These are phyloP conservation scores for Earliella scabrosa DNA, from an alignment of 1,284 basidiomycete species.

Conservation along the genomic window DNA sequence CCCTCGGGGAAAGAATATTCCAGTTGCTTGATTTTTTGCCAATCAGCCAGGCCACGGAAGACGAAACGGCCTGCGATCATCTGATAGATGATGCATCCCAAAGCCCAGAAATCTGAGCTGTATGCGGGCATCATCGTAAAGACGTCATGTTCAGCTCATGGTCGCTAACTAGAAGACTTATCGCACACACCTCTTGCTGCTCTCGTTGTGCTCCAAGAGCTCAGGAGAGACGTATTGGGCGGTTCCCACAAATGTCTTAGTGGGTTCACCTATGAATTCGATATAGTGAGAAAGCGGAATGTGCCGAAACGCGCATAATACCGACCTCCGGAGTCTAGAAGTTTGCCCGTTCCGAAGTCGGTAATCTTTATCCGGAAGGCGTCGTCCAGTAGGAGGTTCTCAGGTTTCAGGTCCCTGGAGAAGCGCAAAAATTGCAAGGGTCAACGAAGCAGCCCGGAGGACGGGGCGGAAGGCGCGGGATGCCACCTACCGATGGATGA, in stretches of 20 bases:
- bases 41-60: conserved; percentile 86
- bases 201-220: conserved; percentile 78
- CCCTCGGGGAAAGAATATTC: conserved; percentile 77
- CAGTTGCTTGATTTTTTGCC: conserved; percentile 78
- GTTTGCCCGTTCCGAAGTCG: conserved; percentile 96
- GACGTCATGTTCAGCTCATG: conserved; percentile 21
- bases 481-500: conserved; percentile 79
- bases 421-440: conserved; percentile 5
- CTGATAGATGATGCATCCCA: conserved; percentile 96
- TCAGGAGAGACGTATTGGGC: conserved; percentile 97
- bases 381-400: conserved; percentile 89
- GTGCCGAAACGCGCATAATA: conserved; percentile 21
- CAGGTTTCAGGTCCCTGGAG: conserved; percentile 84
- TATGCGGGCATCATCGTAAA: neutral
- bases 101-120: conserved; percentile 96
- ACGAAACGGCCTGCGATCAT: conserved; percentile 94
- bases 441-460: conserved; percentile 7
- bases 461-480: conserved; percentile 1
- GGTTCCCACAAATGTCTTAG: conserved; percentile 93
- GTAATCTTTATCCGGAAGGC: conserved; percentile 91
- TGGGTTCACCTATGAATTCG: conserved; percentile 47
- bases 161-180: neutral
- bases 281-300: conserved; percentile 21
- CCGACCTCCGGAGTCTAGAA: conserved; percentile 66
- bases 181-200: conserved; percentile 62